Evolutionary conservation across 2,329 filamentous ascomycete species (phyloP).

Genomic region (Verticillium longisporum): DNA sequence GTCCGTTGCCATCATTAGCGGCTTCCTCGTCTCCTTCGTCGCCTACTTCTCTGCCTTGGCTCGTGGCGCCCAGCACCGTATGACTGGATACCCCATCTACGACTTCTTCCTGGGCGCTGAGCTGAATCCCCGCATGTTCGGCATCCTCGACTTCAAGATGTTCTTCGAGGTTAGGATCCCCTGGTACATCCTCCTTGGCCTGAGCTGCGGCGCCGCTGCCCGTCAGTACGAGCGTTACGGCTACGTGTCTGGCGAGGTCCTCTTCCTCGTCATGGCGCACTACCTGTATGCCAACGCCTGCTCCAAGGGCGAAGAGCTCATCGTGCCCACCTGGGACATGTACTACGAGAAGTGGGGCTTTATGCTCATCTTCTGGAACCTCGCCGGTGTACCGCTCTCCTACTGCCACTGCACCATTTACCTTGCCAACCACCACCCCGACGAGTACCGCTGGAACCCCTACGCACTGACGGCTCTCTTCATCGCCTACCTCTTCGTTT

Average conservation of each 20-base stretch:
- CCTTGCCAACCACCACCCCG: conserved; percentile 75
- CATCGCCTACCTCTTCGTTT: conserved; percentile 69
- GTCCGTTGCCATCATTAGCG: conserved; percentile 86
- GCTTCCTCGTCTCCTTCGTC: conserved; percentile 73
- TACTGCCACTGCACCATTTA: conserved; percentile 94
- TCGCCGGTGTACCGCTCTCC: conserved; percentile 81
- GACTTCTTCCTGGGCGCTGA: conserved; percentile 94
- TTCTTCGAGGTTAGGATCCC: conserved; percentile 90
- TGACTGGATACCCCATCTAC: conserved; percentile 81
- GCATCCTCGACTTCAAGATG: conserved; percentile 90
- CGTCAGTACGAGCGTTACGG: conserved; percentile 81
- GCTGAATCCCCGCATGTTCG: conserved; percentile 80
- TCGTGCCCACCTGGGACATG: conserved; percentile 80
- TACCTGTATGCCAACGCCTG: conserved; percentile 91
- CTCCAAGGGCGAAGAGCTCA: conserved; percentile 86
- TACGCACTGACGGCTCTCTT: conserved; percentile 60
- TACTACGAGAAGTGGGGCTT: conserved; percentile 97
- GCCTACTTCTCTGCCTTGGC: conserved; percentile 80
- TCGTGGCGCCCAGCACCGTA: conserved; percentile 81
- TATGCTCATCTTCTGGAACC: conserved; percentile 97
- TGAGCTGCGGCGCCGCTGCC: conserved; percentile 68
- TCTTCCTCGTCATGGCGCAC: conserved; percentile 81
- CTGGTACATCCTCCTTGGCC: conserved; percentile 83
- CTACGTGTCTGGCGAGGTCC: conserved; percentile 78
- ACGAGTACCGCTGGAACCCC: conserved; percentile 70